Evolutionary conservation across 352 stramenopile genomes (phyloP).

Genomic region (Globisporangium radiosum): DNA sequence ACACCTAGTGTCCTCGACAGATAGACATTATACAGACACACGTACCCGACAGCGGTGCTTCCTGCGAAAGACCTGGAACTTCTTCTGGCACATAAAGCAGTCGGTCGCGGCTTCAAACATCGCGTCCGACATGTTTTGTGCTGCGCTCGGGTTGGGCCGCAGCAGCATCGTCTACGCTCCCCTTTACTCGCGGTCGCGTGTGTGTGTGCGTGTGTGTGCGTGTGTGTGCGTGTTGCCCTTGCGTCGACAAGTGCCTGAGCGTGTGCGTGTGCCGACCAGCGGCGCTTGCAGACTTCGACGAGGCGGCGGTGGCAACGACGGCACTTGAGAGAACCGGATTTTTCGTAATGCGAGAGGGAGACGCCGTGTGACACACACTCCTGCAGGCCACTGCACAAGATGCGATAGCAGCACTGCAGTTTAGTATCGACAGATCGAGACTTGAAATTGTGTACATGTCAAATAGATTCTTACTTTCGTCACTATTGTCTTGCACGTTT

Average conservation of each 20-base stretch:
- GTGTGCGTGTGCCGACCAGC: no score
- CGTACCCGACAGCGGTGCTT: conserved; percentile 77
- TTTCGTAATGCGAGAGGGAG: background rate
- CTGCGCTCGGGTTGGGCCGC: conserved; percentile 10
- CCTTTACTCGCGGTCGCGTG: background rate
- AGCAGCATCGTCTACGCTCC: conserved; percentile 9
- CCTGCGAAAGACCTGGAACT: conserved; percentile 80
- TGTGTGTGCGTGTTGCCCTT: background rate
- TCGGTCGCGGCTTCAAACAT: conserved; percentile 54
- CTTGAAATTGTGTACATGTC: background rate
- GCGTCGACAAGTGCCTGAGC: background rate
- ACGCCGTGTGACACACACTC: background rate
- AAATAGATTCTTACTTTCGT: background rate
- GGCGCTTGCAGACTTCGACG: no score
- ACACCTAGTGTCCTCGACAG: no score
- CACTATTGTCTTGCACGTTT: background rate
- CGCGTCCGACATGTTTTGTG: conserved; percentile 29
- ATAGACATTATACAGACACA: background rate
- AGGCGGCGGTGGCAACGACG: no score
- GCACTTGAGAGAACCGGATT: background rate
- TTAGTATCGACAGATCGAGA: background rate
- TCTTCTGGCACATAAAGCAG: conserved; percentile 78
- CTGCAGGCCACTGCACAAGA: background rate
- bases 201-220: background rate
- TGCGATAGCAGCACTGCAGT: background rate